Evolutionary conservation across 768 basidiomycete species (phyloP), one percentile per base, ranked within the genome.

Genomic region (Agaricus subrufescens): DNA sequence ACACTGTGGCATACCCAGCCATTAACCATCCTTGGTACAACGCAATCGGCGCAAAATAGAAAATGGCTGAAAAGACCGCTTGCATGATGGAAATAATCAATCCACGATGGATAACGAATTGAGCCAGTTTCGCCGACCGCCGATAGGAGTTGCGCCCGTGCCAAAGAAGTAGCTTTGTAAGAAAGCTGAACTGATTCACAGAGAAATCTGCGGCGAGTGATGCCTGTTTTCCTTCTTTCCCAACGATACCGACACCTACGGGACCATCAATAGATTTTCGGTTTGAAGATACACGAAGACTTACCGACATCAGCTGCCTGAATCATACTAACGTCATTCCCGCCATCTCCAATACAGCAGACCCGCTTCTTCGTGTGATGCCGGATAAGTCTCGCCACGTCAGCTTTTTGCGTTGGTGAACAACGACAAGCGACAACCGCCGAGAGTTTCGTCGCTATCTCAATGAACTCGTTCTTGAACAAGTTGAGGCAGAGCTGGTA

Each of bases 301-400:
- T 67, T 47, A 94, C 94, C 96, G 57, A 99, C 94, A 65, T 98
- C 94, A 2, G 97, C 97, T 1, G 97, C 97, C 66, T 98, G 97
- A 59, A 99, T 99, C 97, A 99, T 99, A 69, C 91, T 94, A 60
- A 99, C 97, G 67, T 99, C 97, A 69, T 99, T 99, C 3, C 97
- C 97, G 34, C 97, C 97, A 72, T 99, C 97, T 2, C 97, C 97
- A 57, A 98, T 98, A 67, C 97, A 98, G 69, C 96, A 98, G 0
- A 99, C 96, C 0, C 96, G 85, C 70, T 98, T 98, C 73, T 85
- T 89, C 2, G 96, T 97, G 66, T 87, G 86, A 15, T 81, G 77
- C 6, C 97, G 87, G 59, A 99, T 98, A 37, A 99, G 75, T 3
- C 93, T 83, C 0, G 97, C 96, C 3, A 99, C 93, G 66, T 98